Evolutionary conservation across 2,329 filamentous ascomycete species (phyloP), one percentile per base, ranked within the genome.

Genomic region (Endothia cerciana): DNA sequence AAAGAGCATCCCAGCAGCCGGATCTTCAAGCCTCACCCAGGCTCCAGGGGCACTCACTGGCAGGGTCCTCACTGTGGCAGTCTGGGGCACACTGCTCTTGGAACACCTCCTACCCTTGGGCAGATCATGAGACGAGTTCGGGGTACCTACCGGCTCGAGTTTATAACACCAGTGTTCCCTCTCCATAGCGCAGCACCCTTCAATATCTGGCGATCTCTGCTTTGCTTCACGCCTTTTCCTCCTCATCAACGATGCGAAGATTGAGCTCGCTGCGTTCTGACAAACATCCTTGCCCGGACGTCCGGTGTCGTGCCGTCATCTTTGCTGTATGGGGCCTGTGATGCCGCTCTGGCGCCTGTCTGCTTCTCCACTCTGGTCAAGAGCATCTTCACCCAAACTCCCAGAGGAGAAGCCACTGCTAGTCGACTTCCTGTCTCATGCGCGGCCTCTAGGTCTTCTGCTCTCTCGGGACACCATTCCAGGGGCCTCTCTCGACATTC

Each of bases 71-170:
- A 41, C 47, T 55, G 15, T 19, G 11, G 19, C 57, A 58, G 57
- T 59, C 30, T 59, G 19, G 57, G 8, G 17, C 38, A 43, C 28
- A 43, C 28, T 38, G 38, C 57, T 22, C 10, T n/a, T 59, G 57
- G 57, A 59, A 45, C 57, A n/a, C 45, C 57, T 43, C 57, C 57
- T 62, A 49, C 51, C 61, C 61, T 63, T 49, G 28, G 53, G 51
- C 61, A 51, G 41, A 58, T 63, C 61, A 38, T 63, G 61, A 63
- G 61, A 63, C 61, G 47, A 30, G 25, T 15, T 45, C 53, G 61
- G 61, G 40, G 61, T 47, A 13, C 28, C 53, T 43, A 57, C 51
- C 53, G 53, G 36, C 61, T 36, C 45, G 49, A 62, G 33, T 41
- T 13, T 33, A 25, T n/a, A 25, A 41, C 22, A 41, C 47, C 51